A percentile compares a stretch with the other conserved stretches of the same genome.
Conservation (phyloP, 805 yeast genomes). For the Torulaspora quercuum region DNA sequence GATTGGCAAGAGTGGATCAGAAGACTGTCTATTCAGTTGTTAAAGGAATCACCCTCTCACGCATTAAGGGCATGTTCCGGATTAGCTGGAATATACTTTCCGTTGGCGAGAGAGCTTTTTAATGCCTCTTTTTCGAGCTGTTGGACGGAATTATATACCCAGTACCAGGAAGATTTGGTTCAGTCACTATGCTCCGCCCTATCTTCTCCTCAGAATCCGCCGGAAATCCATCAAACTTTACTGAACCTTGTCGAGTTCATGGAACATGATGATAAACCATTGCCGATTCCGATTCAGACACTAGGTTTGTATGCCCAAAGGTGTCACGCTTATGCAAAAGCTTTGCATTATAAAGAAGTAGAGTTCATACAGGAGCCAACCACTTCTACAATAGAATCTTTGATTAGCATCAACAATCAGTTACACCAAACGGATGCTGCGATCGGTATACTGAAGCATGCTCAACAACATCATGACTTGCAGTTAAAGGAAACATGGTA, state of each 20-base stretch:
- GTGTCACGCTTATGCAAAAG: conserved; percentile 97
- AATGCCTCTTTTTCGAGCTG: conserved; percentile 94
- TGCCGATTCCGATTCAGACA: conserved; percentile 87
- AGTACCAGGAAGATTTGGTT: conserved; percentile 84
- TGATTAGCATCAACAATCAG: conserved; percentile 90
- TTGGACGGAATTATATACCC: conserved; percentile 88
- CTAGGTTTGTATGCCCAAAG: conserved; percentile 90
- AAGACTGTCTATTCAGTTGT: conserved; percentile 73
- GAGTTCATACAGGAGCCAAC: conserved; percentile 93
- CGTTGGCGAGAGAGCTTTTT: conserved; percentile 84
- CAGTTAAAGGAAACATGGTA: conserved; percentile 97
- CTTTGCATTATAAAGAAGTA: conserved; percentile 89
- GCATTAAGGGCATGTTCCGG: conserved; percentile 91
- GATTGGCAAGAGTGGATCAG: conserved; percentile 99
- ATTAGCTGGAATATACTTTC: conserved; percentile 80
- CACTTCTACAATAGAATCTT: conserved; percentile 84
- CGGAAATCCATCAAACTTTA: conserved; percentile 89
- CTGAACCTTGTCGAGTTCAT: conserved; percentile 89
- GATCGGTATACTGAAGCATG: conserved; percentile 91
- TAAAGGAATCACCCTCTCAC: conserved; percentile 91
- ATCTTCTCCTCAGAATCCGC: conserved; percentile 87
- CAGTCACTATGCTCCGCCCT: conserved; percentile 82
- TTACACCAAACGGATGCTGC: conserved; percentile 97
- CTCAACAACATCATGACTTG: conserved; percentile 83
- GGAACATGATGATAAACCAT: conserved; percentile 95